Evolutionary conservation across 352 stramenopile species (phyloP).

Genomic region (Peronospora farinosa): DNA sequence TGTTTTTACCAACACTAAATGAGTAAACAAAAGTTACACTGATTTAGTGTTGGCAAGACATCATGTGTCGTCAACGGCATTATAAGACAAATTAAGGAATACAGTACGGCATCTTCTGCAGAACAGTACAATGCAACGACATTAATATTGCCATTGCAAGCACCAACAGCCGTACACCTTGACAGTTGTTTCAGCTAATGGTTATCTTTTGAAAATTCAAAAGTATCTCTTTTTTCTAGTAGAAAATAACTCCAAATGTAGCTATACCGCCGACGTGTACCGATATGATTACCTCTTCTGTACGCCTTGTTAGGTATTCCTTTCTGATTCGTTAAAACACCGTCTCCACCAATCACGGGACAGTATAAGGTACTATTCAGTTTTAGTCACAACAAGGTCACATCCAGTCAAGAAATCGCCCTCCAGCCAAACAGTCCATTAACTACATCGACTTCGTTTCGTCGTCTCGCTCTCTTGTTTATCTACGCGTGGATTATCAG

Average conservation of each 20-base stretch:
- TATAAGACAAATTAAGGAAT: no score
- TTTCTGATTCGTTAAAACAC: background rate
- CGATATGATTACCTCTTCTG: background rate
- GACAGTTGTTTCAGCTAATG: background rate
- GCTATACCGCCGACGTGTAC: background rate
- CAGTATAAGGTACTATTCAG: constrained; percentile 8
- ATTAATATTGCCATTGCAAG: background rate
- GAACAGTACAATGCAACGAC: background rate
- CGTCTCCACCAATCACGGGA: background rate
- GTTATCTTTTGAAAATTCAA: no score
- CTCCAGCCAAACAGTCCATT: constrained; percentile 25
- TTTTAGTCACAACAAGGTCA: background rate
- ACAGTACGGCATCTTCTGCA: background rate
- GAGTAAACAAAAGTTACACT: no score
- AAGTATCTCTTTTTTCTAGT: no score
- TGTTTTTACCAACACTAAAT: no score
- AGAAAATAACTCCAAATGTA: no score
- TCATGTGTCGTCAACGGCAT: no score
- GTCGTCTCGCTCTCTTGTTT: constrained; percentile 3
- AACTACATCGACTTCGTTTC: background rate
- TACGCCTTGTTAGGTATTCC: background rate
- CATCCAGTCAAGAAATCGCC: constrained; percentile 28
- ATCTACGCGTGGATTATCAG: background rate
- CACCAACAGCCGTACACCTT: no score
- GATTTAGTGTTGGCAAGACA: no score